Percentiles rank a stretch among this genome's conserved stretches.
Conservation (phyloP, 768 basidiomycete species). For the Leccinum fibrillosum region DNA sequence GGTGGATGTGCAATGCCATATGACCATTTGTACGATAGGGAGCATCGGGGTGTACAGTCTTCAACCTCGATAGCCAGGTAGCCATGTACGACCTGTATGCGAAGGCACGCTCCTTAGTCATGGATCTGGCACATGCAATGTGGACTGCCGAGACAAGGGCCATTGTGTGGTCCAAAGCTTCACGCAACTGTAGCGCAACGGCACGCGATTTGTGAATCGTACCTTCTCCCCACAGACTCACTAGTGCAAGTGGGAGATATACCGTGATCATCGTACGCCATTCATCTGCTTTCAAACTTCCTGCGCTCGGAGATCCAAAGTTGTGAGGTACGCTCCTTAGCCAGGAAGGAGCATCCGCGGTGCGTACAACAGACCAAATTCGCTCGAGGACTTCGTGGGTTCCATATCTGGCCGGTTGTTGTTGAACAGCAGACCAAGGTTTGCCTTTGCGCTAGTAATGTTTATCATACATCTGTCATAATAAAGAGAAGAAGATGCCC, state of each 20-base stretch:
- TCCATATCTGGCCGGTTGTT: neutral
- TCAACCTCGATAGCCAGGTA: neutral
- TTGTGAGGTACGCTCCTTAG: neutral
- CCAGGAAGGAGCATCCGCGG: neutral
- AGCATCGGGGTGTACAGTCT: neutral
- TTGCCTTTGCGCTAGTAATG: neutral
- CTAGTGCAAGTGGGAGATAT: neutral
- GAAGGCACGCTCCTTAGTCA: neutral
- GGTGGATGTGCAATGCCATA: neutral
- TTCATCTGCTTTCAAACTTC: slow-evolving; percentile 2
- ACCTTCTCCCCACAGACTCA: neutral
- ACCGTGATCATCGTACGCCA: neutral
- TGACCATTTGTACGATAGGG: neutral
- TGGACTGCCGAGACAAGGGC: neutral
- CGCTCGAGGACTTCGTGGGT: neutral
- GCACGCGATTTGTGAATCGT: neutral
- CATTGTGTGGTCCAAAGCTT: slow-evolving; percentile 3
- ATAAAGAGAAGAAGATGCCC: neutral
- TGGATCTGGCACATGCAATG: neutral
- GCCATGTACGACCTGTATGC: neutral
- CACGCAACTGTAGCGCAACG: neutral
- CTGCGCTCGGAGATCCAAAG: neutral
- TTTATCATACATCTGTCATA: neutral
- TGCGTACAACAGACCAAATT: neutral
- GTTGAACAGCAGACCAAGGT: no score